Evolutionary conservation across 1,284 basidiomycete genomes (phyloP), one percentile per base, ranked within the genome.

Genomic region (Ustilago vetiveriae): DNA sequence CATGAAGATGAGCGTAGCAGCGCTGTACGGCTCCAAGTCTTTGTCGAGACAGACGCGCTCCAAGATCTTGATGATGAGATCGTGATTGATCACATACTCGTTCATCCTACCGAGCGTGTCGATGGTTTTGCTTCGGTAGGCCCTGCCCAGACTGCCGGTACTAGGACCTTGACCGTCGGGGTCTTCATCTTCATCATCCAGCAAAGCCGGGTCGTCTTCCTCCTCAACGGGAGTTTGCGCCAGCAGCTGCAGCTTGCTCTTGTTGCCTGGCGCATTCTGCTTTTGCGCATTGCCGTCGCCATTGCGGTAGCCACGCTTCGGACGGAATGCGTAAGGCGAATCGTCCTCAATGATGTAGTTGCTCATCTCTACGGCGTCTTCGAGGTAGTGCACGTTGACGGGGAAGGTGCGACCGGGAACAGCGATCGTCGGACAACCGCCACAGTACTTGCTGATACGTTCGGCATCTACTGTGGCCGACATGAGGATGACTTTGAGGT

Each of bases 351-450:
- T 88, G 19, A 87, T 85, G 90, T 94, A 99, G n/a, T 87, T 85
- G 11, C 90, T 89, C 56, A 88, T 85, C 82, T 99, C 90, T 23
- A 98, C 86, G 0, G 92, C 94, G 82, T 98, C 96, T 82, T 99
- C 96, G 9, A 98, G 85, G 78, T 89, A 98, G 43, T 88, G 86
- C 17, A 91, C 86, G 43, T 92, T 89, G 11, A 98, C 96, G 9
- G 96, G 95, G 85, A 93, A 98, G 0, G 94, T 98, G n/a, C 96
- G 88, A 2, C 96, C 96, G 8, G 95, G 95, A 16, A 99, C 92
- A 1, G 67, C 44, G 21, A 82, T 40, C 23, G 89, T 88, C 0
- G 94, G 93, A 80, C 94, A 97, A 23, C 89, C 89, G 19, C 90
- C 92, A 80, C 98, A 98, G 83, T 92, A 98, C 21, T 84, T 84